Conservation (phyloP, 1,284 basidiomycete species). For the Ganoderma boninense region DNA sequence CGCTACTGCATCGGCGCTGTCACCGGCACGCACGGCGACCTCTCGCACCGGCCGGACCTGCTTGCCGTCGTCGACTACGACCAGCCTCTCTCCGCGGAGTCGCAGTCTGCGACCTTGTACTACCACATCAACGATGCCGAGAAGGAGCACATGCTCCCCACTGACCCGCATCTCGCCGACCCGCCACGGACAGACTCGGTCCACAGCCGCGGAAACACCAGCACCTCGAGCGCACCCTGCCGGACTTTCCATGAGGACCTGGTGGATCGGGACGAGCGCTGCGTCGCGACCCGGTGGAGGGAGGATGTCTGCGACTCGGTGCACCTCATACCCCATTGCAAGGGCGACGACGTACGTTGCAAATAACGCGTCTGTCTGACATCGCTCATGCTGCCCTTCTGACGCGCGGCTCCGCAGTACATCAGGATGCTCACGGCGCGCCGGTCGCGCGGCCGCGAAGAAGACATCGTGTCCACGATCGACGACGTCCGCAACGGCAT, state of each 20-base stretch:
- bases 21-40: neutral
- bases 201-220: neutral
- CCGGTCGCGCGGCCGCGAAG: neutral
- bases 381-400: neutral
- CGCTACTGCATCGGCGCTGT: constrained; percentile 1
- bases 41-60: neutral
- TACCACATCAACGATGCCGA: neutral
- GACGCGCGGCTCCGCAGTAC: neutral
- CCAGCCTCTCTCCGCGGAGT: neutral
- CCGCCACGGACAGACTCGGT: neutral
- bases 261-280: neutral
- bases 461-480: neutral
- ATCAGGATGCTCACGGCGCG: neutral
- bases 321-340: neutral
- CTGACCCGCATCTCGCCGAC: neutral
- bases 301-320: neutral
- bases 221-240: neutral
- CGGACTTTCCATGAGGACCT: neutral
- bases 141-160: constrained; percentile 1
- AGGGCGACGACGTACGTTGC: neutral
- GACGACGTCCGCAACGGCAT: constrained; percentile 1
- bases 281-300: neutral
- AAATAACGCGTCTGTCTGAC: neutral
- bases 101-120: neutral
- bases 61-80: neutral